Evolutionary conservation across 1,139 yeast genomes (phyloP).

Genomic region (Yamadazyma dushanensis): DNA sequence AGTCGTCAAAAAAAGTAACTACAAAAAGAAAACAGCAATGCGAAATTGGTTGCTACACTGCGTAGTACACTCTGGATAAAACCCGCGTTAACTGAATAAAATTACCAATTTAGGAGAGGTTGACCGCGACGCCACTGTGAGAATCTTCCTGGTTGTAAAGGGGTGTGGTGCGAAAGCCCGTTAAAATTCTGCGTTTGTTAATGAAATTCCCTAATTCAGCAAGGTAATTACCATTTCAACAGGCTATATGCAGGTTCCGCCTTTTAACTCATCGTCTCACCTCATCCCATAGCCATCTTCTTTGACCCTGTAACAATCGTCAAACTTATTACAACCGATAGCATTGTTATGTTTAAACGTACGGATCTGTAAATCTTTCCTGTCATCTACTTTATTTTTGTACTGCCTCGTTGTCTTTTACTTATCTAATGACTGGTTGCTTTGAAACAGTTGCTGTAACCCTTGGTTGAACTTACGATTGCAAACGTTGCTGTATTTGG

Average conservation of each 20-base stretch:
- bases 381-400: neutral
- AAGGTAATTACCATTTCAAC: conserved; percentile 4
- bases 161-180: conserved; percentile 1
- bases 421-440: conserved; percentile 1
- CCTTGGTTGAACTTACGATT: neutral
- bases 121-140: neutral
- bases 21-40: neutral
- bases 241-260: conserved; percentile 1
- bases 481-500: neutral
- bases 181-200: conserved; percentile 7
- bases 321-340: too few relatives aligned
- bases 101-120: neutral
- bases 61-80: neutral
- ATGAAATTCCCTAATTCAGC: conserved; percentile 10
- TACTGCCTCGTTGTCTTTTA: neutral
- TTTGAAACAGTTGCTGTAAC: conserved; percentile 1
- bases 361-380: too few relatives aligned
- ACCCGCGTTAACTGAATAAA: neutral
- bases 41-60: neutral
- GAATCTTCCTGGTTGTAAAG: neutral
- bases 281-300: neutral
- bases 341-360: too few relatives aligned
- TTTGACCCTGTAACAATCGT: too few relatives aligned
- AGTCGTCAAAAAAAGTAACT: neutral
- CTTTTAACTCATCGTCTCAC: neutral